Evolutionary conservation across 169 alveolate genomes (phyloP).

Genomic region (Theileria sp.): DNA sequence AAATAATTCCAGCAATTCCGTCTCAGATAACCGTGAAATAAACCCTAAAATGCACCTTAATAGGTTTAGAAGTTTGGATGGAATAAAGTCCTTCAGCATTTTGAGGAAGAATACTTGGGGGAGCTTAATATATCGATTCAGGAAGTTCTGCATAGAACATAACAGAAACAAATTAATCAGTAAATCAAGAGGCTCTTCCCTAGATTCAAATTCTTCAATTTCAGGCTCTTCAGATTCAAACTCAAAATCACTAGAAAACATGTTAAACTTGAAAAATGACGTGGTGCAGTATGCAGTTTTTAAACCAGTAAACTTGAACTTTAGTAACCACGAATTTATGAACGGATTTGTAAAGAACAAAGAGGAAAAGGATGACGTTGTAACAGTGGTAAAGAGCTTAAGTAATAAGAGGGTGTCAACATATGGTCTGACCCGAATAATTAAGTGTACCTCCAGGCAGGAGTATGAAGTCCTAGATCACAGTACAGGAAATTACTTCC

Average conservation of each 20-base stretch:
- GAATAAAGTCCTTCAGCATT: neutral
- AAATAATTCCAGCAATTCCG: neutral
- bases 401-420: slow-evolving; percentile 10
- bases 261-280: neutral
- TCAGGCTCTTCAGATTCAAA: neutral
- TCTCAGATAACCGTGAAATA: neutral
- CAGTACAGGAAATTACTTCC: slow-evolving; percentile 34
- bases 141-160: slow-evolving; percentile 4
- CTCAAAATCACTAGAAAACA: slow-evolving; percentile 4
- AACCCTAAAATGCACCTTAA: neutral
- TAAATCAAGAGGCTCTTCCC: neutral
- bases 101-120: slow-evolving; percentile 1
- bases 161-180: neutral
- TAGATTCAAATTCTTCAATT: neutral
- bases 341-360: slow-evolving; percentile 1
- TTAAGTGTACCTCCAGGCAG: slow-evolving; percentile 15
- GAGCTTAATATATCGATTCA: neutral
- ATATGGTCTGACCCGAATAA: slow-evolving; percentile 50
- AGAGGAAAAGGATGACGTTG: slow-evolving; percentile 25
- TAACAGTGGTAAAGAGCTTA: slow-evolving; percentile 9
- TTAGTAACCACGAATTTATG: neutral
- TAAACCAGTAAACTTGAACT: slow-evolving; percentile 23
- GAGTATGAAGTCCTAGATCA: slow-evolving; percentile 62
- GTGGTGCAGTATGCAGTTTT: slow-evolving; percentile 51
- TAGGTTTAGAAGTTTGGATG: neutral